Evolutionary conservation across 2,329 filamentous ascomycete species (phyloP), one percentile per base, ranked within the genome.

Genomic region (Diplodia intermedia): DNA sequence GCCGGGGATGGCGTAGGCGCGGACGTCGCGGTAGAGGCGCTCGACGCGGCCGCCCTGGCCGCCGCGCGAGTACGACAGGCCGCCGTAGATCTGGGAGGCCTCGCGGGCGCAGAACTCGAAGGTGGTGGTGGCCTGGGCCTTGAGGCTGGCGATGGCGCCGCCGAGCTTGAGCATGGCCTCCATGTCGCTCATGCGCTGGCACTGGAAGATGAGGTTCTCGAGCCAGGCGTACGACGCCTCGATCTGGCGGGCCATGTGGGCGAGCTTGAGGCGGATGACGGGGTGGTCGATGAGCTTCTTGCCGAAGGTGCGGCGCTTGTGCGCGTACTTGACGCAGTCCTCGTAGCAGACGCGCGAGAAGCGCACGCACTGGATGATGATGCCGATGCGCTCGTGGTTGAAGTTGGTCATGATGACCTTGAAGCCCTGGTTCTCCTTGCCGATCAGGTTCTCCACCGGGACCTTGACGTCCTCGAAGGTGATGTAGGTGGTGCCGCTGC

Each of bases 381-480:
- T 98, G 71, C 95, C 95, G 74, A 99, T 94, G 71, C 95, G 92
- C 84, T 99, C 95, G 86, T 98, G 95, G 87, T 55, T 67, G 33
- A 40, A 43, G 56, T 20, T 67, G 70, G 67, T 66, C 66, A 69
- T 68, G 77, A 73, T 80, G 89, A 87, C 87, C 83, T 94, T 92
- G 88, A 99, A 99, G 49, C 95, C 95, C 80, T 97, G 91, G 86
- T 99, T 97, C 84, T 97, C 90, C 85, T 97, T 98, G 82, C 95
- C 95, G 69, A 99, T 90, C 74, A 99, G 81, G 84, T 99, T 98
- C 86, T 97, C 94, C n/a, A 98, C 95, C 1, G 95, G 95, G 0
- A 99, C 95, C 85, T 98, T 98, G 81, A 98, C 95, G 78, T 99
- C 95, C 81, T 99, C 95, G 73, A 98, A 98, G 53, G 94, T 97